phyloP scores from a whole-genome alignment of 208 protist genomes.

The Leishmania turanica region DNA sequence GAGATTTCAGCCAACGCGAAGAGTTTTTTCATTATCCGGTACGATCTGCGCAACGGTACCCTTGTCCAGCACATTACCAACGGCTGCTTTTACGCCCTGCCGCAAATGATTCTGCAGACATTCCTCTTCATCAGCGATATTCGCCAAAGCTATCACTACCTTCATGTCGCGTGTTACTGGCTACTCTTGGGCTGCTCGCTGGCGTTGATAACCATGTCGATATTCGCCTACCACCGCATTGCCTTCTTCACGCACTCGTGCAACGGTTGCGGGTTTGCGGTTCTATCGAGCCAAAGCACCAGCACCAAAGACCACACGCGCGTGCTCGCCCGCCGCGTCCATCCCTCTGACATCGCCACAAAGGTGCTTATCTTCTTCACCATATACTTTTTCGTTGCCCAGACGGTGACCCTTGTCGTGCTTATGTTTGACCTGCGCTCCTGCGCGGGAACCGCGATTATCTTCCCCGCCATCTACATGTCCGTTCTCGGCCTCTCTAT shows the following conservation, averaged over 20 bases:
- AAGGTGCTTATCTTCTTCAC: slow-evolving; percentile 29
- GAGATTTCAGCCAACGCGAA: slow-evolving; percentile 41
- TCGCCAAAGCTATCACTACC: background rate
- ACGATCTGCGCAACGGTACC: slow-evolving; percentile 80
- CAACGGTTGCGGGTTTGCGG: slow-evolving; percentile 70
- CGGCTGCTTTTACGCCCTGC: slow-evolving; percentile 63
- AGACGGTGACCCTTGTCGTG: slow-evolving; percentile 37
- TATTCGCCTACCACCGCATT: slow-evolving; percentile 61
- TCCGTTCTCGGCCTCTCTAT: slow-evolving; percentile 29
- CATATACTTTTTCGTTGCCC: slow-evolving; percentile 26
- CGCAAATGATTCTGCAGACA: slow-evolving; percentile 75
- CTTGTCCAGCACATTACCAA: slow-evolving; percentile 61
- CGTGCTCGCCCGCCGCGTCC: slow-evolving; percentile 11
- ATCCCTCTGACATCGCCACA: slow-evolving; percentile 29
- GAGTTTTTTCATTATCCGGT: slow-evolving; percentile 80
- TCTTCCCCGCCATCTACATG: slow-evolving; percentile 46
- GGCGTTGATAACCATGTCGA: slow-evolving; percentile 51
- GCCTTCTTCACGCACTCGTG: slow-evolving; percentile 69
- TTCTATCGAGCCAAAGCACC: slow-evolving; percentile 30
- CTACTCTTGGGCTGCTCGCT: slow-evolving; percentile 41
- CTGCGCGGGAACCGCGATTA: slow-evolving; percentile 24
- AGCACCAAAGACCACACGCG: slow-evolving; percentile 9
- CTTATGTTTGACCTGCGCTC: slow-evolving; percentile 38
- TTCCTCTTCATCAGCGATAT: slow-evolving; percentile 47
- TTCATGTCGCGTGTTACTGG: slow-evolving; percentile 36